These are phyloP conservation scores for Cladosporium sp. DNA, from an alignment of 2,329 filamentous ascomycete species.

Conservation along the genomic window DNA sequence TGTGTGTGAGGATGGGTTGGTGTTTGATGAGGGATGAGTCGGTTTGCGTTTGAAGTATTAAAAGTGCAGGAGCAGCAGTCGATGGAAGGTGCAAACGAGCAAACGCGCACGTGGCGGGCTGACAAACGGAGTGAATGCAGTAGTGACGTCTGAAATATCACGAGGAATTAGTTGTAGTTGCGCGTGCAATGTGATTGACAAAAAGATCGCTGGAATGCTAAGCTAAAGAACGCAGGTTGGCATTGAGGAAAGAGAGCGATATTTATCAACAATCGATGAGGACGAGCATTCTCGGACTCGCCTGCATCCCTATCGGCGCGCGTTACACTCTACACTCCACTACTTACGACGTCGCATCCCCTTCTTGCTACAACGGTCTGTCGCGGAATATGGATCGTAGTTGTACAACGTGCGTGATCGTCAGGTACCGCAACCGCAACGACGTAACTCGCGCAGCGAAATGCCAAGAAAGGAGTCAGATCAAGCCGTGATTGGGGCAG, in stretches of 20 bases:
- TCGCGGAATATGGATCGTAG: neutral
- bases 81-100: neutral
- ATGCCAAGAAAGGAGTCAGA: conserved; percentile 2
- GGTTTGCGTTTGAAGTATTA: neutral
- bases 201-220: neutral
- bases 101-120: no score
- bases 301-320: neutral
- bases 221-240: neutral
- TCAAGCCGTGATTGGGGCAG: neutral
- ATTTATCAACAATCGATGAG: neutral
- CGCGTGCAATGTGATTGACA: neutral
- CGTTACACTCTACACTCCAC: conserved; percentile 7
- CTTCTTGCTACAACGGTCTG: neutral
- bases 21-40: neutral
- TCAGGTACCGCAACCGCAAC: neutral
- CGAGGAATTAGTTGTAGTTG: neutral
- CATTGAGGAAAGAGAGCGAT: neutral
- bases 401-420: conserved; percentile 3
- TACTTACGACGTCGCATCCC: conserved; percentile 1
- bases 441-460: neutral
- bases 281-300: no score
- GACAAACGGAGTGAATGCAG: no score
- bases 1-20: neutral
- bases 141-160: no score
- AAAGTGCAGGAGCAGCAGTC: neutral